Conservation (phyloP, 1,284 basidiomycete genomes). For the Somion occarium region DNA sequence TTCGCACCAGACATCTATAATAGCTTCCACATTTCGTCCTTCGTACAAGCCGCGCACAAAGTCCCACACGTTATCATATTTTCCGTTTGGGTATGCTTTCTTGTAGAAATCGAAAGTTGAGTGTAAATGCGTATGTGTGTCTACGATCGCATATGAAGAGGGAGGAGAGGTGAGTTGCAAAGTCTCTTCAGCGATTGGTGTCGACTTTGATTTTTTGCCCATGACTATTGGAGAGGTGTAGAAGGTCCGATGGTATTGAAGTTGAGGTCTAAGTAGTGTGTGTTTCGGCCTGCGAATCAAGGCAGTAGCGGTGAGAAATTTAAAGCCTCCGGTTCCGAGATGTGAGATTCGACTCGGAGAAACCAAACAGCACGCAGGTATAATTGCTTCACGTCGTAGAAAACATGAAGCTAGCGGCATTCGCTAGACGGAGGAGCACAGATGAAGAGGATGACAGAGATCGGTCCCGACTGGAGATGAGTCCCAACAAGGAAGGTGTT, state of each 20-base stretch:
- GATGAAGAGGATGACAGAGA: too few relatives aligned
- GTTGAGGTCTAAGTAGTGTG: neutral
- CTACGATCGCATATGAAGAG: conserved; percentile 46
- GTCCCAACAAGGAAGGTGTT: too few relatives aligned
- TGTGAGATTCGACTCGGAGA: too few relatives aligned
- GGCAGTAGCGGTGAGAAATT: too few relatives aligned
- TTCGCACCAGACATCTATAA: conserved; percentile 84
- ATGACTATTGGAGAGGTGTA: neutral
- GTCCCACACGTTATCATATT: conserved; percentile 50
- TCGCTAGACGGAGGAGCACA: too few relatives aligned
- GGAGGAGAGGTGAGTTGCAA: neutral
- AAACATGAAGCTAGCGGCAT: too few relatives aligned
- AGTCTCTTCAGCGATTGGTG: neutral
- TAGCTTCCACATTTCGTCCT: conserved; percentile 50
- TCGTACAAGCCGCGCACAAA: conserved; percentile 61
- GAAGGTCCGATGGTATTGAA: neutral
- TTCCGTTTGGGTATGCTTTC: conserved; percentile 50
- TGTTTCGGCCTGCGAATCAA: too few relatives aligned
- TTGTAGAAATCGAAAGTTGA: conserved; percentile 64
- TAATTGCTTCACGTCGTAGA: too few relatives aligned
- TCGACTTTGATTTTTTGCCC: neutral
- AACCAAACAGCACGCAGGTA: too few relatives aligned
- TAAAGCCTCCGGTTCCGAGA: too few relatives aligned
- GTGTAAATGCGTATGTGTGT: conserved; percentile 77
- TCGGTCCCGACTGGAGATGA: too few relatives aligned